These are phyloP conservation scores for Gigaspora rosea DNA, from an alignment of 192 early-diverging fungal genomes.

Conservation along the genomic window DNA sequence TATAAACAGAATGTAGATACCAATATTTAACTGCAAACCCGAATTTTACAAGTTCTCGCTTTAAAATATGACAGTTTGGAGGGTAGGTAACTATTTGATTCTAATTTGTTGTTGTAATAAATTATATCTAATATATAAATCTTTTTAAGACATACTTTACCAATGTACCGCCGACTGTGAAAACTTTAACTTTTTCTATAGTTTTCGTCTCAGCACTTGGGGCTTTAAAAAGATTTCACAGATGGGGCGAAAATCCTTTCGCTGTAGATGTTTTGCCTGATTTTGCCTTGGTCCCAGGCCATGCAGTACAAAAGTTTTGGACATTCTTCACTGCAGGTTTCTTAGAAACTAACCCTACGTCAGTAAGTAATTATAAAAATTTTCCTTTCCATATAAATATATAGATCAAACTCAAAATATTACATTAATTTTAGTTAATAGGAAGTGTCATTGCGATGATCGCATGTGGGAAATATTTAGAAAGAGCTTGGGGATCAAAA, in stretches of 20 bases:
- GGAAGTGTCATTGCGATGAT: constrained; percentile 46
- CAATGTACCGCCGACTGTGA: constrained; percentile 43
- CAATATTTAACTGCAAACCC: too few relatives aligned
- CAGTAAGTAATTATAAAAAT: constrained; percentile 39
- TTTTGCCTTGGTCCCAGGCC: constrained; percentile 43
- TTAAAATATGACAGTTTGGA: too few relatives aligned
- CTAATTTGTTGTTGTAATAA: too few relatives aligned
- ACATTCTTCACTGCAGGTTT: constrained; percentile 62
- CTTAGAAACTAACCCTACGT: constrained; percentile 52
- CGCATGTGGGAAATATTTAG: constrained; percentile 77
- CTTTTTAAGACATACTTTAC: constrained; percentile 18
- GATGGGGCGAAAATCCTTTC: background rate
- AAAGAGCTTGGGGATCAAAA: constrained; percentile 78
- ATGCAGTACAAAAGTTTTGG: constrained; percentile 46
- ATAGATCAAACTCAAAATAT: background rate
- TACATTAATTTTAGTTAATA: constrained; percentile 41
- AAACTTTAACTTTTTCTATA: constrained; percentile 28
- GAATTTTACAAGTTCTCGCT: too few relatives aligned
- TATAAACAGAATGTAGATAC: too few relatives aligned
- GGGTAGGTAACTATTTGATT: too few relatives aligned
- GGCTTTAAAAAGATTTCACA: constrained; percentile 31
- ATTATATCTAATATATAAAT: too few relatives aligned
- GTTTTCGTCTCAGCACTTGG: constrained; percentile 29
- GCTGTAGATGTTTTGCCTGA: constrained; percentile 25
- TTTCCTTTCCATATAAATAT: background rate